phyloP scores from a whole-genome alignment of 1,284 basidiomycete species.

The Trichosporon ovoides region DNA sequence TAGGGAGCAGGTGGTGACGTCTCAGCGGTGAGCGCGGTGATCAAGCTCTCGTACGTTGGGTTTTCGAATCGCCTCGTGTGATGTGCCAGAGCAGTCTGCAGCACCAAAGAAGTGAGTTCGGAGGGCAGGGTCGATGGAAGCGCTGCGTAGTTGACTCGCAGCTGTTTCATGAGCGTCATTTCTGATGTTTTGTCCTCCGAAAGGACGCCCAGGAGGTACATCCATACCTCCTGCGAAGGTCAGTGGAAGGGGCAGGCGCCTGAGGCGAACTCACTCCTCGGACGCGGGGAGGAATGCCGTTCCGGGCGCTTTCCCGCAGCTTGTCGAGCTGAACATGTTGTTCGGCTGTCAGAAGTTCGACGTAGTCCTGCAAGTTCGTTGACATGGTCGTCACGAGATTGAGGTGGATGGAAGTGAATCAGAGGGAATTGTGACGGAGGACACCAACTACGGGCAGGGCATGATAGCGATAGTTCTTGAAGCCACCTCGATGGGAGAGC shows the following conservation, averaged over 20 bases:
- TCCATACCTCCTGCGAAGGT: constrained; percentile 43
- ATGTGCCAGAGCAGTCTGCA: constrained; percentile 39
- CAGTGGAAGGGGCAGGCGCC: background rate
- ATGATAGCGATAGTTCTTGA: background rate
- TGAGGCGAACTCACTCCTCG: constrained; percentile 35
- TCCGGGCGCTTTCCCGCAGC: constrained; percentile 43
- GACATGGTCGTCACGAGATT: constrained; percentile 25
- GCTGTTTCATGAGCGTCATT: constrained; percentile 36
- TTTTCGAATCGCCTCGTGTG: constrained; percentile 44
- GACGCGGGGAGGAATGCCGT: constrained; percentile 40
- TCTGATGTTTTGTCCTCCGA: constrained; percentile 44
- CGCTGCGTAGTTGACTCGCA: constrained; percentile 32
- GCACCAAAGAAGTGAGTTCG: constrained; percentile 27
- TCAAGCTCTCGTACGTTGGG: constrained; percentile 45
- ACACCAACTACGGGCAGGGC: background rate
- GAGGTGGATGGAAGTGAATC: background rate
- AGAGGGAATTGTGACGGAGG: background rate
- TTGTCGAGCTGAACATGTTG: constrained; percentile 45
- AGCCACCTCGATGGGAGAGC: background rate
- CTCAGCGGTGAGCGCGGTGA: constrained; percentile 41
- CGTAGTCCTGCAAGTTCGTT: constrained; percentile 37
- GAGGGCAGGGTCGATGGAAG: constrained; percentile 34
- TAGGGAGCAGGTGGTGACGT: constrained; percentile 1
- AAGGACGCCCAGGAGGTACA: constrained; percentile 46
- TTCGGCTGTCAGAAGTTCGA: constrained; percentile 44